Evolutionary conservation across 768 basidiomycete species (phyloP).

Genomic region (Leccinellum albellum): DNA sequence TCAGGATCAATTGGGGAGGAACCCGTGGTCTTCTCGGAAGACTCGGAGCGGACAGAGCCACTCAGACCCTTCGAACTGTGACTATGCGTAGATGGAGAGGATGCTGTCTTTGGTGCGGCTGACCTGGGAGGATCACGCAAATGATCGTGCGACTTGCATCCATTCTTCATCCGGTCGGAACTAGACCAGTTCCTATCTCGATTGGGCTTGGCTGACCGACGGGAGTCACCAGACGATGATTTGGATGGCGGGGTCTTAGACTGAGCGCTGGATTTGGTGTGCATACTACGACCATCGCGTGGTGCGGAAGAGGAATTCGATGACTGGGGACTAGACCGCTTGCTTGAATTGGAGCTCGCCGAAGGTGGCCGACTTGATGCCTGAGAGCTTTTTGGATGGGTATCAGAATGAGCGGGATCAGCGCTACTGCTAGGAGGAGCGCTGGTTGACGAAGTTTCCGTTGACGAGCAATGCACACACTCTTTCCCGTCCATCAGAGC

Average conservation of each 20-base stretch:
- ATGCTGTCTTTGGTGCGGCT: constrained; percentile 4
- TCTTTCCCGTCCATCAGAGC: constrained; percentile 44
- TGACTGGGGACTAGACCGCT: constrained; percentile 11
- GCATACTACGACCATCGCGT: constrained; percentile 9
- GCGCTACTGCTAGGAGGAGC: constrained; percentile 14
- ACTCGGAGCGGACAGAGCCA: constrained; percentile 11
- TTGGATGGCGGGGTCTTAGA: constrained; percentile 10
- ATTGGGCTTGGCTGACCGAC: constrained; percentile 12
- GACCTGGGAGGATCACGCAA: constrained; percentile 17
- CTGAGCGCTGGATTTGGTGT: constrained; percentile 8
- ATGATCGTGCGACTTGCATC: constrained; percentile 21
- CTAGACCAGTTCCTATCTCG: constrained; percentile 12
- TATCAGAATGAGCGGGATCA: constrained; percentile 21
- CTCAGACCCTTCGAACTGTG: constrained; percentile 9
- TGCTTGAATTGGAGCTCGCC: constrained; percentile 28
- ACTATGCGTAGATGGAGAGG: constrained; percentile 9
- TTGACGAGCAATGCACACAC: constrained; percentile 26
- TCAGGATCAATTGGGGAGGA: constrained; percentile 1
- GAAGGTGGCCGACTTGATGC: constrained; percentile 31
- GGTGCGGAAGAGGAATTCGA: constrained; percentile 11
- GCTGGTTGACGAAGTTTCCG: constrained; percentile 25
- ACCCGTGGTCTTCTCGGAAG: constrained; percentile 10
- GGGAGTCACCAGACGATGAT: constrained; percentile 15
- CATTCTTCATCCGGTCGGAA: constrained; percentile 19
- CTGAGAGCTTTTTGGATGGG: constrained; percentile 21